Percentiles rank a stretch among this genome's conserved stretches.
Evolutionary conservation across 2,329 filamentous ascomycete genomes (phyloP).

Genomic region (Chalaropsis thielavioides): DNA sequence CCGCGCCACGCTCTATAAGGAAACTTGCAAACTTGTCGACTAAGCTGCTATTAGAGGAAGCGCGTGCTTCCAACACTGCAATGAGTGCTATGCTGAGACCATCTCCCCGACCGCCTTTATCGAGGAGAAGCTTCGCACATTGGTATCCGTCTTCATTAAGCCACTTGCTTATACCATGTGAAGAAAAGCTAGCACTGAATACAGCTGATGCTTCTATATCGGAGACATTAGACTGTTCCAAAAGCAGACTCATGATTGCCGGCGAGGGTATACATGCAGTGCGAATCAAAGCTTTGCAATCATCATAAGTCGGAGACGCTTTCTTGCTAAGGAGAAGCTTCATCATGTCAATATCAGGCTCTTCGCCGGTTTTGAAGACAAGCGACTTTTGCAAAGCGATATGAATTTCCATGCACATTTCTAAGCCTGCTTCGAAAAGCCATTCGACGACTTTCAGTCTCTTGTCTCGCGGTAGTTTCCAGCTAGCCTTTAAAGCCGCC

Average conservation of each 20-base stretch:
- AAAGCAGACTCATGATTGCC: not conserved
- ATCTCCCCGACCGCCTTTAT: conserved; percentile 29
- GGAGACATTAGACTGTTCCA: conserved; percentile 1
- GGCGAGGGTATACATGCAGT: conserved; percentile 3
- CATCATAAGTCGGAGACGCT: conserved; percentile 8
- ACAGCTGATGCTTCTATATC: not conserved
- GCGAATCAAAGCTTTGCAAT: conserved; percentile 5
- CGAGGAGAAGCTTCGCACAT: conserved; percentile 33
- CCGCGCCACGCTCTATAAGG: conserved; percentile 29
- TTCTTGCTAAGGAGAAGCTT: conserved; percentile 11
- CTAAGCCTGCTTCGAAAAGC: conserved; percentile 38
- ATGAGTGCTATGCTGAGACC: conserved; percentile 3
- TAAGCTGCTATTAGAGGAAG: not conserved
- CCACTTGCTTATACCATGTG: conserved; percentile 5
- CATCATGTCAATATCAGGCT: conserved; percentile 7
- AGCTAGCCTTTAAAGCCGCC: conserved; percentile 38
- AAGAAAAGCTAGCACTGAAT: conserved; percentile 1
- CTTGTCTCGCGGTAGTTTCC: conserved; percentile 35
- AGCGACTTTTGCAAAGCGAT: conserved; percentile 37
- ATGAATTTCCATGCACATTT: conserved; percentile 36
- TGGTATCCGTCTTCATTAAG: conserved; percentile 9
- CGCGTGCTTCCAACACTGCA: not conserved
- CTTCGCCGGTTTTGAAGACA: conserved; percentile 26
- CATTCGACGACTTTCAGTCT: conserved; percentile 35
- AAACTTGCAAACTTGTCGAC: conserved; percentile 21